A percentile compares a stretch with the other conserved stretches of the same genome.
These are phyloP conservation scores for Diospyros kaki DNA, from an alignment of 148 eudicot genomes.

Conservation along the genomic window DNA sequence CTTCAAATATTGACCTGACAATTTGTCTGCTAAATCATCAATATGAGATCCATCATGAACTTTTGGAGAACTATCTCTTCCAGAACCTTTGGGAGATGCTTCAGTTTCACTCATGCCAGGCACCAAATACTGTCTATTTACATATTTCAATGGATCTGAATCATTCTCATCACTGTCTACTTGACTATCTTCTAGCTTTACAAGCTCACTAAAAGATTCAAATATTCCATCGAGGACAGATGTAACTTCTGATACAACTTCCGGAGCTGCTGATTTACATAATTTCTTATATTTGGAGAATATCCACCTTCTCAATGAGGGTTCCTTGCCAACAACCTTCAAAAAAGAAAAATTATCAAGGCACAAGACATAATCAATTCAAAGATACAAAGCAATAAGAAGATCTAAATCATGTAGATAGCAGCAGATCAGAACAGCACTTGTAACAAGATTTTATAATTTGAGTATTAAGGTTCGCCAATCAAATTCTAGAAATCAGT, in stretches of 20 bases:
- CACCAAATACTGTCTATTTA: constrained; percentile 34
- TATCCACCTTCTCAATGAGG: constrained; percentile 62
- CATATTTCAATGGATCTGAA: constrained; percentile 42
- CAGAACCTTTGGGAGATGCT: constrained; percentile 37
- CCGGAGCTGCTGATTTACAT: constrained; percentile 50
- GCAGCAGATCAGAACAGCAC: not conserved
- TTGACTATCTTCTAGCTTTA: constrained; percentile 34
- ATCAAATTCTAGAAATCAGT: not conserved
- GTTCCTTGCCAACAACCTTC: constrained; percentile 64
- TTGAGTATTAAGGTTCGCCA: not conserved
- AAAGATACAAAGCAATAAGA: constrained; percentile 2
- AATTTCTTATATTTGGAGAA: constrained; percentile 61
- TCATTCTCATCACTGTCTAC: constrained; percentile 44
- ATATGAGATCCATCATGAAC: constrained; percentile 32
- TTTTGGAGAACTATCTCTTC: constrained; percentile 30
- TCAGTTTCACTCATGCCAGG: constrained; percentile 34
- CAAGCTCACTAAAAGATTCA: constrained; percentile 49
- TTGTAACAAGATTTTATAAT: not conserved
- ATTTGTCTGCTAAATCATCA: constrained; percentile 30
- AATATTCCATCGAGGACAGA: constrained; percentile 52
- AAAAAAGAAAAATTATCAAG: constrained; percentile 13
- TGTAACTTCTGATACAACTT: constrained; percentile 49
- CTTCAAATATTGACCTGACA: constrained; percentile 43
- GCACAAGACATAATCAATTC: constrained; percentile 11
- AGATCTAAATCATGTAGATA: not conserved